Evolutionary conservation across 202 grass and related monocot species (phyloP).

Genomic region (Musa balbisiana): DNA sequence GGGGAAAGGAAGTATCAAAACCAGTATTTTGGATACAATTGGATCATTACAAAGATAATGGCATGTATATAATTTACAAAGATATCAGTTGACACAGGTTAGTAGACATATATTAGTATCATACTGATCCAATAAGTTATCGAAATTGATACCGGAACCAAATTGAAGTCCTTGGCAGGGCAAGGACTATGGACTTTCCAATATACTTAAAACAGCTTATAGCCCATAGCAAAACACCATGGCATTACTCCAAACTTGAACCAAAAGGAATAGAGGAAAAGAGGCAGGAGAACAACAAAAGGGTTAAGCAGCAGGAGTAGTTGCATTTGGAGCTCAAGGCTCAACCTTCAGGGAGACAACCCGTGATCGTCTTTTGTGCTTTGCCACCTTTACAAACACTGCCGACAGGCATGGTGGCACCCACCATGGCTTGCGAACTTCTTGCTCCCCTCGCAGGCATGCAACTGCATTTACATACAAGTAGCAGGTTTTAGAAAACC

Average conservation of each 20-base stretch:
- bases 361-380: constrained; percentile 67
- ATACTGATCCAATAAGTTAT: no score
- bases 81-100: no score
- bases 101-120: no score
- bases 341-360: constrained; percentile 94
- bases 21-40: no score
- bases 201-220: not conserved
- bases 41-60: no score
- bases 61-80: no score
- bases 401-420: constrained; percentile 69
- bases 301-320: not conserved
- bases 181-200: no score
- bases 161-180: no score
- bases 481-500: not conserved
- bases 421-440: constrained; percentile 97
- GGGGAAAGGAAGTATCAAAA: no score
- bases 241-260: not conserved
- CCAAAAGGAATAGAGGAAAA: not conserved
- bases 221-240: not conserved
- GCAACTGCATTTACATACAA: constrained; percentile 39
- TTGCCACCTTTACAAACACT: constrained; percentile 76
- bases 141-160: no score
- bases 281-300: not conserved
- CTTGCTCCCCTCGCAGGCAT: constrained; percentile 94
- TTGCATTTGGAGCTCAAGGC: constrained; percentile 29